These are phyloP conservation scores for Myxozyma lipomycoides DNA, from an alignment of 805 yeast genomes.

Conservation along the genomic window DNA sequence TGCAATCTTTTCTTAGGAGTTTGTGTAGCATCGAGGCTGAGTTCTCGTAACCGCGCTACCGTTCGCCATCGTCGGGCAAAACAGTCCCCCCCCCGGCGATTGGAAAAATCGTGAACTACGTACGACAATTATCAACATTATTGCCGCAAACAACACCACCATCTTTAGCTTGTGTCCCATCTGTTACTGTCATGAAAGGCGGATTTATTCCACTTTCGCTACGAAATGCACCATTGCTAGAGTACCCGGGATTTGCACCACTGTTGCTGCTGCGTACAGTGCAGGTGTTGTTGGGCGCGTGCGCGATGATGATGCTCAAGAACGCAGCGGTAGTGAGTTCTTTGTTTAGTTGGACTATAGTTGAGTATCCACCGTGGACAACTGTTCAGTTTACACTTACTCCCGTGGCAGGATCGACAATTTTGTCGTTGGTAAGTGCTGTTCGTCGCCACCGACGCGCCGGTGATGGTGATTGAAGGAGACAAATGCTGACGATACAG, in stretches of 20 bases:
- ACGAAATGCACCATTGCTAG: not conserved
- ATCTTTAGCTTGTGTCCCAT: too few species aligned
- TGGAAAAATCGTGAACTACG: too few species aligned
- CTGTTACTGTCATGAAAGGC: too few species aligned
- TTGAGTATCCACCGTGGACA: not conserved
- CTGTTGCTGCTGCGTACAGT: not conserved
- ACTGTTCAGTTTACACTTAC: not conserved
- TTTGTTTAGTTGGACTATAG: not conserved
- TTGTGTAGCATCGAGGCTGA: too few species aligned
- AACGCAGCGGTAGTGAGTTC: not conserved
- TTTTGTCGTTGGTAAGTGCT: not conserved
- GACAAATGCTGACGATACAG: not conserved
- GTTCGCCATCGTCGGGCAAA: too few species aligned
- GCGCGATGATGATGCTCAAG: not conserved
- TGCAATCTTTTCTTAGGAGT: too few species aligned
- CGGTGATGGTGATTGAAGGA: not conserved
- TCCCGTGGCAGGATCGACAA: not conserved
- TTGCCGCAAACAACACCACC: too few species aligned
- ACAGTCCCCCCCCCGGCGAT: too few species aligned
- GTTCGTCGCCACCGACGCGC: too few species aligned
- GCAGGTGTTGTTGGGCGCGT: not conserved
- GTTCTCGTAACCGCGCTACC: too few species aligned
- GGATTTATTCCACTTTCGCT: not conserved
- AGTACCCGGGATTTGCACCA: not conserved
- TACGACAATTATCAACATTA: too few species aligned